These are phyloP conservation scores for Nicotiana tomentosiformis DNA, from an alignment of 257 asterid species.

Conservation along the genomic window DNA sequence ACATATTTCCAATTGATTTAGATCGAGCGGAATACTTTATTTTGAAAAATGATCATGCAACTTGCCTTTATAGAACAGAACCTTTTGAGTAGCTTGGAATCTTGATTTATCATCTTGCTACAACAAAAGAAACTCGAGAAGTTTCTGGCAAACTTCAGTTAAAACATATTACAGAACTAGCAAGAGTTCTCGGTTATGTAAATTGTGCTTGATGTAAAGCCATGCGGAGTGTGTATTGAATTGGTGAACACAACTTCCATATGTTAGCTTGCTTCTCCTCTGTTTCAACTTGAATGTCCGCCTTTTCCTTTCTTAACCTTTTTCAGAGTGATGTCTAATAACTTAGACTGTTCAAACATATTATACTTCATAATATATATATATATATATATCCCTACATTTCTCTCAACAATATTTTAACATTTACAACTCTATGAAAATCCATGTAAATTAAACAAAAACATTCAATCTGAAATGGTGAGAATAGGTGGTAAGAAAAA, in stretches of 20 bases:
- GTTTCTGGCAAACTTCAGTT: not conserved
- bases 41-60: not conserved
- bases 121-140: not conserved
- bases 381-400: not conserved
- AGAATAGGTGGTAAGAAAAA: not conserved
- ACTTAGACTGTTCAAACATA: not conserved
- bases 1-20: not conserved
- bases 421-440: not conserved
- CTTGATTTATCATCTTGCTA: not conserved
- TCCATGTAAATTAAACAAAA: not conserved
- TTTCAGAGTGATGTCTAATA: not conserved
- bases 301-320: not conserved
- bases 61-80: not conserved
- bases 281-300: not conserved
- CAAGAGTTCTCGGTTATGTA: not conserved
- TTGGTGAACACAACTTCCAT: not conserved
- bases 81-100: not conserved
- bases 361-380: not conserved
- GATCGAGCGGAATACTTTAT: not conserved
- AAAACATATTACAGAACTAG: not conserved
- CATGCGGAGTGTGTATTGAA: not conserved
- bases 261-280: not conserved
- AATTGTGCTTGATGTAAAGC: not conserved
- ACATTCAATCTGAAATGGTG: not conserved
- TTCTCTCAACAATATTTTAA: not conserved